Conservation (phyloP, 2,329 filamentous ascomycete genomes). For the Pseudocercospora fijiensis region DNA sequence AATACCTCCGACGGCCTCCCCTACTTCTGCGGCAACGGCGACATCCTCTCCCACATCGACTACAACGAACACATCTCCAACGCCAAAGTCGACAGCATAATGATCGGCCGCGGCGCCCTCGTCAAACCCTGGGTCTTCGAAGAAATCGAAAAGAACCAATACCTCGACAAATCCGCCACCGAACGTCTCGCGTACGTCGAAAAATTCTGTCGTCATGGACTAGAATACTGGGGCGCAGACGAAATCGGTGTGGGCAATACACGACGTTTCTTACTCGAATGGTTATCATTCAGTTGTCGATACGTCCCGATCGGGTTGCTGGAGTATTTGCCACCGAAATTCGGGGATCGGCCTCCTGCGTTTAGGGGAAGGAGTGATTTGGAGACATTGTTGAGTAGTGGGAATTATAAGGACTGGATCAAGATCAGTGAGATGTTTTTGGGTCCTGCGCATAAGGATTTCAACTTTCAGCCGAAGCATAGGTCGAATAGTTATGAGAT, state of each 20-base stretch:
- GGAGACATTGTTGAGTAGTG: constrained; percentile 87
- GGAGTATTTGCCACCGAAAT: constrained; percentile 79
- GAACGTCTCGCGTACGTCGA: constrained; percentile 85
- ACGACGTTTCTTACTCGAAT: constrained; percentile 88
- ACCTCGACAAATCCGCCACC: constrained; percentile 87
- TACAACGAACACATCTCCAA: constrained; percentile 77
- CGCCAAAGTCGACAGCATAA: constrained; percentile 83
- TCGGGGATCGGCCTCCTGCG: constrained; percentile 85
- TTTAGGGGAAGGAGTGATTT: constrained; percentile 84
- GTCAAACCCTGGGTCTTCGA: constrained; percentile 99
- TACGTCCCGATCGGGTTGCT: constrained; percentile 89
- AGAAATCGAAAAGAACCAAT: constrained; percentile 87
- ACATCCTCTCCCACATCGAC: constrained; percentile 90
- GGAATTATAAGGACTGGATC: constrained; percentile 96
- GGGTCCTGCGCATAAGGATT: constrained; percentile 82
- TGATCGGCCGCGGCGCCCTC: constrained; percentile 93
- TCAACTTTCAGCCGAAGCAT: constrained; percentile 96
- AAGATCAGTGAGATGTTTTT: constrained; percentile 99
- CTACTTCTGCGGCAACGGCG: constrained; percentile 94
- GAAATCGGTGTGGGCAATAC: constrained; percentile 91
- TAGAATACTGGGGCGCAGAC: constrained; percentile 94
- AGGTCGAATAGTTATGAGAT: constrained; percentile 90
- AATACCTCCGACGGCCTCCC: constrained; percentile 52
- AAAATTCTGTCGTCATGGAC: constrained; percentile 83
- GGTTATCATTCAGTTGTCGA: constrained; percentile 87